Base-by-base conservation (phyloP, 441 rosid genomes). In the Mallotus japonicus region DNA sequence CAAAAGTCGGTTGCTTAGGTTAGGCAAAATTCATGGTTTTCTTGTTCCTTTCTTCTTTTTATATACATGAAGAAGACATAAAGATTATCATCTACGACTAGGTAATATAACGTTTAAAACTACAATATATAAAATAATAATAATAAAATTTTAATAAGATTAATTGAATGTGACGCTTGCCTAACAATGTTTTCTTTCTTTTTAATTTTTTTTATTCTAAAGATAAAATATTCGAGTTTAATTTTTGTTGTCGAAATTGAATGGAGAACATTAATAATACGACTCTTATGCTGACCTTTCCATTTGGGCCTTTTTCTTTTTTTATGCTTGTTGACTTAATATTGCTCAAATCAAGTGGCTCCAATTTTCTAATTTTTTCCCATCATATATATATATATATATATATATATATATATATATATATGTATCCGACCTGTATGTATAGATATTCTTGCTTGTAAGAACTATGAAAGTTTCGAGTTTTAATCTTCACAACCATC, bases 111-210 rank as follows among this genome's bases (percentile, higher is more conserved):
- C 12, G 2, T n/a, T 55, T 10, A 16, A 16, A 6, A 16, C n/a
- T 53, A 44, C 9, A 1, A 7, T 1, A 8, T 53, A 32, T 19
- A n/a, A 34, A 32, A 50, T 17, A 62, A 17, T 44, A 51, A 70
- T 16, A 62, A 17, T 44, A 51, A 70, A 60, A 67, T 10, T 19
- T 62, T 28, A 20, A 15, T 46, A 62, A 12, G 40, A 37, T 37
- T 37, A 37, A 42, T 54, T 74, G 83, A 84, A 81, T 61, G 76
- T 66, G 89, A 86, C 87, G 80, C 85, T 63, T 86, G 88, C 89
- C 90, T 78, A 85, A 86, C 84, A 66, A 72, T 56, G 74, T 60
- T 51, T 69, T 75, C 20, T 66, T 71, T 54, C 28, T 74, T 69
- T 69, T 69, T 58, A 57, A 58, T 49, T 59, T 58, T 55, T 59